These are phyloP conservation scores for Shiraia sp. DNA, from an alignment of 2,329 filamentous ascomycete genomes.

Conservation along the genomic window DNA sequence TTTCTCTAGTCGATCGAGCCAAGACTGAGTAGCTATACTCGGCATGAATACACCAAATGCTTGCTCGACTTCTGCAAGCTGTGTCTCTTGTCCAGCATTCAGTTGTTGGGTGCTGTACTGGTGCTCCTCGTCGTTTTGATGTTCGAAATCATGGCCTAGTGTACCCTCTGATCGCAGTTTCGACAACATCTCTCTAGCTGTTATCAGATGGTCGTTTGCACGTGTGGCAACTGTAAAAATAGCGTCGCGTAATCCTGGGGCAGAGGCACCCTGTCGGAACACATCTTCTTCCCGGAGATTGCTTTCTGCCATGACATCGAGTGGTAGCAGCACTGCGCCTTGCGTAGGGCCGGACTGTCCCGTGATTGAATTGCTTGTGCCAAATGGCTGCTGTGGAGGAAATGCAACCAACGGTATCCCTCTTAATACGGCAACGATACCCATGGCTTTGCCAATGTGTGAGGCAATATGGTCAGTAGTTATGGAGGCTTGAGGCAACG, in stretches of 20 bases:
- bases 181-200: slow-evolving; percentile 86
- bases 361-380: slow-evolving; percentile 42
- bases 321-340: slow-evolving; percentile 75
- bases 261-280: slow-evolving; percentile 76
- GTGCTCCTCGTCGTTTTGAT: slow-evolving; percentile 75
- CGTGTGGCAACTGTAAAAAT: slow-evolving; percentile 91
- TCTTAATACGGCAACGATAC: slow-evolving; percentile 83
- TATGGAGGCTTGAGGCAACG: slow-evolving; percentile 77
- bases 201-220: slow-evolving; percentile 94
- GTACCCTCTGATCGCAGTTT: slow-evolving; percentile 74
- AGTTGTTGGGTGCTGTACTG: slow-evolving; percentile 50
- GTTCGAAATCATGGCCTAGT: slow-evolving; percentile 86
- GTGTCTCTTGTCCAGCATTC: slow-evolving; percentile 40
- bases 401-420: slow-evolving; percentile 89
- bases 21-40: slow-evolving; percentile 75
- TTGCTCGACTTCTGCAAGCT: slow-evolving; percentile 61
- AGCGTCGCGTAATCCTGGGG: slow-evolving; percentile 81
- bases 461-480: slow-evolving; percentile 91
- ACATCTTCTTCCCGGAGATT: slow-evolving; percentile 88
- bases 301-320: slow-evolving; percentile 85
- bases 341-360: slow-evolving; percentile 53
- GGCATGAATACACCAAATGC: slow-evolving; percentile 83
- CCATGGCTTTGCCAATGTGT: slow-evolving; percentile 91
- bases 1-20: slow-evolving; percentile 76
- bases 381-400: slow-evolving; percentile 63